phyloP scores from a whole-genome alignment of 177 flowering plant species.

The Telopea speciosissima region DNA sequence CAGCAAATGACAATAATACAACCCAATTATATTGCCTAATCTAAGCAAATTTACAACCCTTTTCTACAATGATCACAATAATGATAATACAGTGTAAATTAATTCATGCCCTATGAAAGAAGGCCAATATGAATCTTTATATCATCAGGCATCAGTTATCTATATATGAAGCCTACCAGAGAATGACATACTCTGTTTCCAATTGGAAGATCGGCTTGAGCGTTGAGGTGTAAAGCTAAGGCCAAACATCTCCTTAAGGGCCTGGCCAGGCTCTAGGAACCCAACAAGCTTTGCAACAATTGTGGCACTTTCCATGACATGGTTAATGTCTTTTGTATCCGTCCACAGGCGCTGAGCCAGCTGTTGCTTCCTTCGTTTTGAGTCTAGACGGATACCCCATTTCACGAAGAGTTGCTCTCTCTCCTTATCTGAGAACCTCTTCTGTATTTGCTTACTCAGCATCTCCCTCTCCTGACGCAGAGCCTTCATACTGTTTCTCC shows the following conservation, averaged over 20 bases:
- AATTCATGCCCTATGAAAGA: neutral
- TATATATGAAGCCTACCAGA: neutral
- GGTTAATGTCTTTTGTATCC: conserved; percentile 46
- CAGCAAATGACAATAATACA: conserved; percentile 4
- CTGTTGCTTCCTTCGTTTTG: conserved; percentile 49
- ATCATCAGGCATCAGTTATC: conserved; percentile 1
- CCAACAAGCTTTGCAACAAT: conserved; percentile 59
- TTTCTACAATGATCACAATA: conserved; percentile 6
- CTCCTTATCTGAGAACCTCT: conserved; percentile 36
- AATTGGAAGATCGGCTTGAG: conserved; percentile 37
- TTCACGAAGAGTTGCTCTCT: conserved; percentile 44
- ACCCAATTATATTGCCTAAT: conserved; percentile 11
- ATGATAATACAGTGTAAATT: conserved; percentile 8
- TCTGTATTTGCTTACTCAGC: conserved; percentile 52
- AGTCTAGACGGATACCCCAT: conserved; percentile 54
- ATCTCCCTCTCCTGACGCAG: conserved; percentile 51
- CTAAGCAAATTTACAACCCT: conserved; percentile 15
- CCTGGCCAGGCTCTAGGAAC: conserved; percentile 33
- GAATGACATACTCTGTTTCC: conserved; percentile 40
- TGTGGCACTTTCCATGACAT: conserved; percentile 47
- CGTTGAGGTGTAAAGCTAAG: conserved; percentile 58
- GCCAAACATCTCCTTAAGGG: conserved; percentile 64
- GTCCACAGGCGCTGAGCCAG: conserved; percentile 50
- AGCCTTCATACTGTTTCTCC: conserved; percentile 31
- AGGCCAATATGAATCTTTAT: neutral